These are phyloP conservation scores for Tetracentron sinense DNA, from an alignment of 164 flowering plant species.

Conservation along the genomic window DNA sequence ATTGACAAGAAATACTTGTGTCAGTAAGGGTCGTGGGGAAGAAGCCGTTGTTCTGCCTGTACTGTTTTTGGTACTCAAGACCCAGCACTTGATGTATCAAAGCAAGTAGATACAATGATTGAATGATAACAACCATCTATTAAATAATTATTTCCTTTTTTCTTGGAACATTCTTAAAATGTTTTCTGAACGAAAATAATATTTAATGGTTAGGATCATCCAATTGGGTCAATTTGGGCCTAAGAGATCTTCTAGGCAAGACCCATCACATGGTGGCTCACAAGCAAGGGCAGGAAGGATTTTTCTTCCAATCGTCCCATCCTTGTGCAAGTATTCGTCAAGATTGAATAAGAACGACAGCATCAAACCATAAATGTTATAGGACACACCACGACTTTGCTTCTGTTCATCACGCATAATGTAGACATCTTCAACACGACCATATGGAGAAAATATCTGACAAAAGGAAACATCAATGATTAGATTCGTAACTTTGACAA, in stretches of 20 bases:
- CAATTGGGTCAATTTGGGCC: neutral
- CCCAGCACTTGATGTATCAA: neutral
- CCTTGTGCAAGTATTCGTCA: neutral
- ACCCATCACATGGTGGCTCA: neutral
- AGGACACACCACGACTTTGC: constrained; percentile 82
- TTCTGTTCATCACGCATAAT: constrained; percentile 91
- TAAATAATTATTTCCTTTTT: neutral
- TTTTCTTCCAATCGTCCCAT: neutral
- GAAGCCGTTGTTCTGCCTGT: neutral
- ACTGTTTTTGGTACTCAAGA: neutral
- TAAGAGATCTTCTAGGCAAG: neutral
- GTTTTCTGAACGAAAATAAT: neutral
- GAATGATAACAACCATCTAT: neutral
- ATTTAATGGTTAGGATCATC: neutral
- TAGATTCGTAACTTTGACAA: neutral
- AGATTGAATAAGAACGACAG: neutral
- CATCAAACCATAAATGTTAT: constrained; percentile 1
- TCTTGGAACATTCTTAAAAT: neutral
- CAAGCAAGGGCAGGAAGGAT: neutral
- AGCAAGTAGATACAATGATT: neutral
- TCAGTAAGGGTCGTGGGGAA: neutral
- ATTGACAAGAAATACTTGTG: neutral
- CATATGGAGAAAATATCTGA: constrained; percentile 85
- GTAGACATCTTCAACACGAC: constrained; percentile 94
- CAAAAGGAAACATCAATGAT: constrained; percentile 4